Evolutionary conservation across 208 protist genomes (phyloP).

Genomic region (Acanthamoeba royreba): DNA sequence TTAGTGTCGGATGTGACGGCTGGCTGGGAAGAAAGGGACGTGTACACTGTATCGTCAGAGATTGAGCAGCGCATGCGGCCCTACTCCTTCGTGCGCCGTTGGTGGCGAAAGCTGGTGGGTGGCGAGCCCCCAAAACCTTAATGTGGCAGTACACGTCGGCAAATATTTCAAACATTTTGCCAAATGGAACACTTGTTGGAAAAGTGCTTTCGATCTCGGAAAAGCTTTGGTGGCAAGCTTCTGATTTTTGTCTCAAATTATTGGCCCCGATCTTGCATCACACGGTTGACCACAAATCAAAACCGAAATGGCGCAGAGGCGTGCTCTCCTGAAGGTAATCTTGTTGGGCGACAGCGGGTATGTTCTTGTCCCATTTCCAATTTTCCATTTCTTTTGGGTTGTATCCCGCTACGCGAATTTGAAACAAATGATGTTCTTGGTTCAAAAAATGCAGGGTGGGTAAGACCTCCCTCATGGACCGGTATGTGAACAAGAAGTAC

Average conservation of each 20-base stretch:
- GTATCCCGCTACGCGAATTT: no score
- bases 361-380: no score
- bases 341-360: slow-evolving; percentile 55
- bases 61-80: not conserved
- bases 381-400: no score
- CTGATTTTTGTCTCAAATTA: no score
- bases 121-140: no score
- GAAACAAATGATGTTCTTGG: not conserved
- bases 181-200: no score
- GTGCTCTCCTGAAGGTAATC: slow-evolving; percentile 59
- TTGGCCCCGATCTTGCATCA: no score
- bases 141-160: no score
- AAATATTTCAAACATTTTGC: no score
- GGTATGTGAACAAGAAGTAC: slow-evolving; percentile 84
- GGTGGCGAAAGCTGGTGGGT: not conserved
- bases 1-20: not conserved
- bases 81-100: not conserved
- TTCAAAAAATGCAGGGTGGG: slow-evolving; percentile 52
- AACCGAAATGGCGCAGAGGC: slow-evolving; percentile 15
- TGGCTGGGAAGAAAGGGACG: not conserved
- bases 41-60: not conserved
- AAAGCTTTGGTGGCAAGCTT: no score
- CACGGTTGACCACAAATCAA: no score
- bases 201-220: no score
- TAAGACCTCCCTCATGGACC: slow-evolving; percentile 84